Conservation (phyloP, 1,139 yeast genomes). For the Scheffersomyces parashehatae region DNA sequence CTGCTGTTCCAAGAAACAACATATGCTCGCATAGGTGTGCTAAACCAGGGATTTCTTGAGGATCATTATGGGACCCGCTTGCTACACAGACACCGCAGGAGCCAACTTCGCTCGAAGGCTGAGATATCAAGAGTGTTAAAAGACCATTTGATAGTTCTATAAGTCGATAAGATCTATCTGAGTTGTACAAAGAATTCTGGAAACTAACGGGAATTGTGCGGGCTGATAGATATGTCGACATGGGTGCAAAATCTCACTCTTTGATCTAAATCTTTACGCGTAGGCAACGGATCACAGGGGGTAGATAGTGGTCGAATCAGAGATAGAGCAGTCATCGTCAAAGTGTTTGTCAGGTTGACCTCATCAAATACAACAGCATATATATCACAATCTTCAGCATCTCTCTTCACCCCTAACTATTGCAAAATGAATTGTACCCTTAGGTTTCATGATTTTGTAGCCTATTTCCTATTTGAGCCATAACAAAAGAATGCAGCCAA, state of each 20-base stretch:
- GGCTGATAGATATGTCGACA: constrained; percentile 7
- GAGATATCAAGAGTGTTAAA: constrained; percentile 52
- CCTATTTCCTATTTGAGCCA: no score
- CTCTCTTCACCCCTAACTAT: no score
- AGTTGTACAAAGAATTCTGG: constrained; percentile 32
- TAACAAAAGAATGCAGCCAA: no score
- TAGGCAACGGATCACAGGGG: no score
- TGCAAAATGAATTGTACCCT: no score
- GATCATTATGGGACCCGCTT: constrained; percentile 66
- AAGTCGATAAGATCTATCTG: constrained; percentile 39
- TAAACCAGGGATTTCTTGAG: constrained; percentile 53
- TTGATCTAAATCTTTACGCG: no score
- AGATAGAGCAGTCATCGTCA: no score
- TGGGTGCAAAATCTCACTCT: not conserved
- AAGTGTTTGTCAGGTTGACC: no score
- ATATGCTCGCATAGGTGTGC: constrained; percentile 79
- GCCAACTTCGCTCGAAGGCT: constrained; percentile 49
- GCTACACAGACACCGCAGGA: constrained; percentile 54
- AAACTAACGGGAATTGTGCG: constrained; percentile 19
- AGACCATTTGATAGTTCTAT: constrained; percentile 57
- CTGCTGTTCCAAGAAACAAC: constrained; percentile 58
- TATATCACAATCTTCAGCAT: no score
- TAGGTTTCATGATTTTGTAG: no score
- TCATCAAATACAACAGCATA: no score
- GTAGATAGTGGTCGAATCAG: not conserved